Evolutionary conservation across 2,329 filamentous ascomycete genomes (phyloP).

Genomic region (Akanthomyces lecanii): DNA sequence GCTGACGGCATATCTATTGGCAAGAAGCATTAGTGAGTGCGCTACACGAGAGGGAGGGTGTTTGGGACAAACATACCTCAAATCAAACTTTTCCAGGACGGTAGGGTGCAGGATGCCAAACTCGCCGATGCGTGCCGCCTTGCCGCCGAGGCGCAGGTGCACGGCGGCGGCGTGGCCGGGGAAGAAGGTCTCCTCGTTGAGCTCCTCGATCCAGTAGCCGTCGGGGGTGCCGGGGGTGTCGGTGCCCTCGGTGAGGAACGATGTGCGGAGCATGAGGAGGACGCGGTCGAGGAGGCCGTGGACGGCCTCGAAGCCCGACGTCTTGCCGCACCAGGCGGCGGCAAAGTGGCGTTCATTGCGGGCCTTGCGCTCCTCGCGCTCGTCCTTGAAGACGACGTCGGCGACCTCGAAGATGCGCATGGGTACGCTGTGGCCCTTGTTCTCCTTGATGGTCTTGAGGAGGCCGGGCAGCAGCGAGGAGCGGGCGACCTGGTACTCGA

Average conservation of each 20-base stretch:
- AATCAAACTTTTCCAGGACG: conserved; percentile 88
- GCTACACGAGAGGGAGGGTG: neutral
- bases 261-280: conserved; percentile 83
- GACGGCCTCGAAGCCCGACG: conserved; percentile 89
- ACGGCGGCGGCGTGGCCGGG: conserved; percentile 83
- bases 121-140: conserved; percentile 74
- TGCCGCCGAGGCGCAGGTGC: conserved; percentile 68
- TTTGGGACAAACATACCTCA: conserved; percentile 55
- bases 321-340: conserved; percentile 94
- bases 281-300: conserved; percentile 90
- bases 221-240: conserved; percentile 56
- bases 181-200: conserved; percentile 90
- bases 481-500: conserved; percentile 89
- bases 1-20: conserved; percentile 76
- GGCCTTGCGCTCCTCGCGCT: conserved; percentile 73
- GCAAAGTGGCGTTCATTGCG: conserved; percentile 94
- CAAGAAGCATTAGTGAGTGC: conserved; percentile 21
- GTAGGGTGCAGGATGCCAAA: conserved; percentile 93
- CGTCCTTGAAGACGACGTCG: conserved; percentile 89
- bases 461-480: conserved; percentile 82
- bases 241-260: conserved; percentile 64
- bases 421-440: conserved; percentile 81
- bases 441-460: conserved; percentile 89
- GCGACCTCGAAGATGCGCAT: conserved; percentile 91
- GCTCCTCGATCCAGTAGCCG: conserved; percentile 92